These are phyloP conservation scores for Pichia sp. DNA, from an alignment of 1,139 yeast species.

Conservation along the genomic window DNA sequence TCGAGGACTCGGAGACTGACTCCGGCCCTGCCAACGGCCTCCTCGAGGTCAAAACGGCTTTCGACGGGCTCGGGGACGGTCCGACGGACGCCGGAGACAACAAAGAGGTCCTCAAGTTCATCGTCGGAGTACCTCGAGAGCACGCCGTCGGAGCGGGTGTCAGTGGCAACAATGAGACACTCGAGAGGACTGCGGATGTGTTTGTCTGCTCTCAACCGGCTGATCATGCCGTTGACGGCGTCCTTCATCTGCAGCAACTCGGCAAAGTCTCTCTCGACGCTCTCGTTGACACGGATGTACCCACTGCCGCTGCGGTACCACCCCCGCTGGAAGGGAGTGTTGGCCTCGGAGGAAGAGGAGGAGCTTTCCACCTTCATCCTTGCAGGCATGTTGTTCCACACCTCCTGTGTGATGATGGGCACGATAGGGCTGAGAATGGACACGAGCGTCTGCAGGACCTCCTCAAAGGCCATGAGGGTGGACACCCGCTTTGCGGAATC, in stretches of 20 bases:
- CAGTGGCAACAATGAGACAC: not conserved
- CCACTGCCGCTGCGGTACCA: conserved; percentile 23
- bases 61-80: not conserved
- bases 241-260: conserved; percentile 45
- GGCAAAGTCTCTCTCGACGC: conserved; percentile 40
- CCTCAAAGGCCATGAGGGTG: conserved; percentile 66
- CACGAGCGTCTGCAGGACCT: conserved; percentile 58
- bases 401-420: conserved; percentile 84
- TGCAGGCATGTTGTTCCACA: conserved; percentile 59
- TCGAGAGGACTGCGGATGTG: conserved; percentile 7
- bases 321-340: conserved; percentile 49
- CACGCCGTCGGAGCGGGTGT: conserved; percentile 6
- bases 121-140: conserved; percentile 17
- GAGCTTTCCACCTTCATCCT: too few relatives aligned
- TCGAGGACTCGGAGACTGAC: conserved; percentile 39
- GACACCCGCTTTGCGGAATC: conserved; percentile 53
- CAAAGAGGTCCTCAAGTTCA: conserved; percentile 52
- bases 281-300: conserved; percentile 29
- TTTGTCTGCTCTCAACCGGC: conserved; percentile 5
- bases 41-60: not conserved
- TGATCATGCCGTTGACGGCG: conserved; percentile 43
- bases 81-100: conserved; percentile 53
- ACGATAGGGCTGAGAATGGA: conserved; percentile 73
- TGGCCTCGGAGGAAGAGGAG: too few relatives aligned
- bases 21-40: not conserved